A percentile compares a stretch with the other conserved stretches of the same genome.
phyloP scores from a whole-genome alignment of 2,329 filamentous ascomycete species.

The Dothideomycetidae sp. region DNA sequence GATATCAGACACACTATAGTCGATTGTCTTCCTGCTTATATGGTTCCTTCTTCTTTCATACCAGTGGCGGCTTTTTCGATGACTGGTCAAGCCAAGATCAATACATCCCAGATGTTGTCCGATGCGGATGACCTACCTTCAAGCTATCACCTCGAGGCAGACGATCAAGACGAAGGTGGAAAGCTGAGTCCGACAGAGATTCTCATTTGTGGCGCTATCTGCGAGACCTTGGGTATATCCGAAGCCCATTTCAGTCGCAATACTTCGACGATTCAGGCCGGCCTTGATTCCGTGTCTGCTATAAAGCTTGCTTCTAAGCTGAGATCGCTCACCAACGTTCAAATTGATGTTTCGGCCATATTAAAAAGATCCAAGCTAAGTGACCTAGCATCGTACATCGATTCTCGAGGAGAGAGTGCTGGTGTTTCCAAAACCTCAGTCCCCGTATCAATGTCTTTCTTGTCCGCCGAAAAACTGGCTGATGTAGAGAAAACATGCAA shows the following conservation, averaged over 20 bases:
- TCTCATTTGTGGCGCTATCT: slow-evolving; percentile 41
- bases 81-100: slow-evolving; percentile 61
- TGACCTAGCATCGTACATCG: slow-evolving; percentile 36
- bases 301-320: slow-evolving; percentile 53
- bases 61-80: slow-evolving; percentile 55
- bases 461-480: slow-evolving; percentile 2
- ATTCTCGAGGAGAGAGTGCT: slow-evolving; percentile 18
- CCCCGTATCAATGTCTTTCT: too few relatives aligned
- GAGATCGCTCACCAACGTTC: slow-evolving; percentile 31
- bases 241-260: slow-evolving; percentile 40
- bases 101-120: slow-evolving; percentile 41
- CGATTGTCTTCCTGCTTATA: slow-evolving; percentile 53
- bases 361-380: slow-evolving; percentile 54
- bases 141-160: slow-evolving; percentile 31
- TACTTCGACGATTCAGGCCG: slow-evolving; percentile 63
- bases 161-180: slow-evolving; percentile 21
- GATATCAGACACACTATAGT: slow-evolving; percentile 42
- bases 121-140: slow-evolving; percentile 35
- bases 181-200: slow-evolving; percentile 44
- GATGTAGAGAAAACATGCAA: slow-evolving; percentile 10
- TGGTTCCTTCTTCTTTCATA: slow-evolving; percentile 63
- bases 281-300: slow-evolving; percentile 70
- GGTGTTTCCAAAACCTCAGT: too few relatives aligned
- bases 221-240: slow-evolving; percentile 35
- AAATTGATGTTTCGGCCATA: slow-evolving; percentile 53